Percentiles rank a stretch among this genome's conserved stretches.
These are phyloP conservation scores for Auricularia cornea DNA, from an alignment of 768 basidiomycete species.

Conservation along the genomic window DNA sequence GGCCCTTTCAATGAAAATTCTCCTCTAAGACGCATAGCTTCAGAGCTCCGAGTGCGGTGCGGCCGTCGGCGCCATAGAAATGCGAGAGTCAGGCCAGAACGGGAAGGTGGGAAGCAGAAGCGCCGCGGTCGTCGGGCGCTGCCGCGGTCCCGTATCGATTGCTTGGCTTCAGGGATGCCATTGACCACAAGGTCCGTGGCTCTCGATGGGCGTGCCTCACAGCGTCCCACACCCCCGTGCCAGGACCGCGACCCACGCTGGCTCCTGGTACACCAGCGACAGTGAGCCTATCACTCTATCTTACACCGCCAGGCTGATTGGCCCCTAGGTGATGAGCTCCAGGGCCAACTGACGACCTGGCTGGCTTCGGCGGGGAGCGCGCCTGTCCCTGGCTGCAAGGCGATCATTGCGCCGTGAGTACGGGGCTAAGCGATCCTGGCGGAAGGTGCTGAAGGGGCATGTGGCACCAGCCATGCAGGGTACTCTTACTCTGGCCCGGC, in stretches of 20 bases:
- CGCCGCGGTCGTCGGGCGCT: too few species aligned
- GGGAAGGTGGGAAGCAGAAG: too few species aligned
- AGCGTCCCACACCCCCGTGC: too few species aligned
- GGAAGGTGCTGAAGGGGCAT: not conserved
- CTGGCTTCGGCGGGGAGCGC: conserved; percentile 48
- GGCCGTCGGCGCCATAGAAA: too few species aligned
- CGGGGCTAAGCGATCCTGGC: not conserved
- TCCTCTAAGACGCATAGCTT: too few species aligned
- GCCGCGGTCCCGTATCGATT: too few species aligned
- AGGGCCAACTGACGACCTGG: conserved; percentile 55
- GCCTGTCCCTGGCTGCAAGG: conserved; percentile 53
- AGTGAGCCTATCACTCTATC: conserved; percentile 30
- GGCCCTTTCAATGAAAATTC: too few species aligned
- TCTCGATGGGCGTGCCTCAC: too few species aligned
- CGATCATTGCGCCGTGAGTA: conserved; percentile 95
- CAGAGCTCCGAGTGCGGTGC: too few species aligned
- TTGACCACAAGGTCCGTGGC: too few species aligned
- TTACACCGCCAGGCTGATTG: not conserved
- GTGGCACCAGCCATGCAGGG: conserved; percentile 72
- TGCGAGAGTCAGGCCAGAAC: too few species aligned
- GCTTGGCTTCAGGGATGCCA: too few species aligned
- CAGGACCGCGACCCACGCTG: conserved; percentile 74
- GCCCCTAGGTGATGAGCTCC: conserved; percentile 44
- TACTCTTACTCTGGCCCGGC: conserved; percentile 90
- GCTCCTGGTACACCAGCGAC: conserved; percentile 78